Evolutionary conservation across 1,284 basidiomycete species (phyloP).

Genomic region (Rhodotorula sp.): DNA sequence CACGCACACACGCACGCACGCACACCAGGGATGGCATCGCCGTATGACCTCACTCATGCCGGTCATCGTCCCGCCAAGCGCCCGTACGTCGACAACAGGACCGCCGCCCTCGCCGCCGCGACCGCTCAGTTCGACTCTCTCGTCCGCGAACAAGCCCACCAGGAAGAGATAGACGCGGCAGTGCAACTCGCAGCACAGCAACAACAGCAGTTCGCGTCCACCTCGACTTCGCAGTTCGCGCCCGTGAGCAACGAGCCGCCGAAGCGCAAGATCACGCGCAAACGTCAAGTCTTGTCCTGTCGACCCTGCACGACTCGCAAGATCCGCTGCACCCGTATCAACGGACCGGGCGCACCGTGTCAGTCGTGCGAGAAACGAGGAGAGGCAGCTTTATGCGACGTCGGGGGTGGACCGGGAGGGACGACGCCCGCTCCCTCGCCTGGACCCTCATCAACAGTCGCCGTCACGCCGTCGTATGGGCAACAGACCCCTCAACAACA

Average conservation of each 20-base stretch:
- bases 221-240: not conserved
- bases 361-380: constrained; percentile 29
- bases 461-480: not conserved
- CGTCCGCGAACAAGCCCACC: not conserved
- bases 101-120: not conserved
- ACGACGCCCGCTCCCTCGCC: not conserved
- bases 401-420: not conserved
- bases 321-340: constrained; percentile 23
- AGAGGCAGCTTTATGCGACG: constrained; percentile 17
- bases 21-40: too few species aligned
- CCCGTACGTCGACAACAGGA: not conserved
- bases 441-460: not conserved
- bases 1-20: too few species aligned
- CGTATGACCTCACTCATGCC: too few species aligned
- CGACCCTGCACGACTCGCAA: constrained; percentile 11
- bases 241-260: not conserved
- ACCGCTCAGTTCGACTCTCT: not conserved
- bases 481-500: not conserved
- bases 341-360: constrained; percentile 17
- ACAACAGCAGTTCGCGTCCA: not conserved
- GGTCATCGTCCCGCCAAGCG: not conserved
- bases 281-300: constrained; percentile 7
- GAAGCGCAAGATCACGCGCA: constrained; percentile 6
- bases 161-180: too few species aligned
- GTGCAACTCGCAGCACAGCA: not conserved